phyloP scores from a whole-genome alignment of 139 green algal genomes.

The Ettlia oleoabundans region DNA sequence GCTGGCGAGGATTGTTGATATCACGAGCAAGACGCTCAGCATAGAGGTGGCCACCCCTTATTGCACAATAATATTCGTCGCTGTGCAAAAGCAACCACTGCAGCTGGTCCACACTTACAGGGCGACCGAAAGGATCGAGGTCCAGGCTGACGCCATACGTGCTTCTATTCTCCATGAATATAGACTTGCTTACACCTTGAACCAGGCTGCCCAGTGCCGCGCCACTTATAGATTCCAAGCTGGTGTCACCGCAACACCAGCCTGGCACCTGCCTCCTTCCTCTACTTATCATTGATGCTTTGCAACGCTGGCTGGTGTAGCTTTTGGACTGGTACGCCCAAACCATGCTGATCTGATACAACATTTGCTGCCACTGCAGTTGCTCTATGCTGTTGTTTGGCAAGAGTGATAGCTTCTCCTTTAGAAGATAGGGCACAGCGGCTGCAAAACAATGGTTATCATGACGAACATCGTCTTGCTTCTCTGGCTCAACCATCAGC shows the following conservation, averaged over 20 bases:
- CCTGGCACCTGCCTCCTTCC: neutral
- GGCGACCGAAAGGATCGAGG: neutral
- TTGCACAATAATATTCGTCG: neutral
- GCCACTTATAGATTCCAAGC: too few relatives aligned
- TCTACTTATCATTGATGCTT: neutral
- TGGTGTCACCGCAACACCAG: neutral
- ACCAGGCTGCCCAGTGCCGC: constrained; percentile 21
- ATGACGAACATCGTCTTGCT: too few relatives aligned
- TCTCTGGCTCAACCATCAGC: too few relatives aligned
- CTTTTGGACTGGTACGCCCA: neutral
- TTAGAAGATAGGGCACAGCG: too few relatives aligned
- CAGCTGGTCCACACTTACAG: neutral
- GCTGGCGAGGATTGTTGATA: neutral
- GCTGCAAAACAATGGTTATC: too few relatives aligned
- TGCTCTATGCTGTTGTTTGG: too few relatives aligned
- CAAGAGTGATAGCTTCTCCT: too few relatives aligned
- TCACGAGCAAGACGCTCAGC: neutral
- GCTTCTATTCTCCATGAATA: constrained; percentile 46
- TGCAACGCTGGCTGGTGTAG: neutral
- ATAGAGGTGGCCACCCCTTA: neutral
- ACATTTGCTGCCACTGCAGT: neutral
- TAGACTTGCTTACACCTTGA: constrained; percentile 21
- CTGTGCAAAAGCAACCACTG: constrained; percentile 1
- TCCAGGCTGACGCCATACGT: constrained; percentile 21
- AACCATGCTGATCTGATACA: constrained; percentile 17